Evolutionary conservation across 2,329 filamentous ascomycete genomes (phyloP), one percentile per base, ranked within the genome.

Genomic region (Diaporthe ilicicola): DNA sequence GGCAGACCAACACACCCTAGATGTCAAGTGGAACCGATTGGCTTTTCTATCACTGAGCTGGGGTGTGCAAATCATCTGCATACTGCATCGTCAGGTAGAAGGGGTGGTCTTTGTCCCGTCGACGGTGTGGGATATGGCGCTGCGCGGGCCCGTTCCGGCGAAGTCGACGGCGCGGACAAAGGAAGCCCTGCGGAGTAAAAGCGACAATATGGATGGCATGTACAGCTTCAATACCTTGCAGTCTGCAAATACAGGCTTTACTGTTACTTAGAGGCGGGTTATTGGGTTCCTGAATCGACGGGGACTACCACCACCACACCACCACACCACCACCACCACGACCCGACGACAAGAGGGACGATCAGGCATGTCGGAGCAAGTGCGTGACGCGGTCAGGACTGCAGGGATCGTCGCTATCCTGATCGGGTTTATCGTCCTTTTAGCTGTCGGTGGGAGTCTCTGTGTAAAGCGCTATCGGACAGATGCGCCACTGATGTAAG

Each of bases 401-500:
- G 66, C 53, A 13, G 32, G 10, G 32, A 53, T 37, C 2, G 66
- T 68, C 29, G 2, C 53, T 10, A 27, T 37, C 7, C 37, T 68
- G 1, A 59, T 68, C 19, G 53, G n/a, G 10, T 48, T 68, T 15
- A 68, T 68, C 4, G 15, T 68, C 8, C n/a, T 55, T 6, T 50
- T 55, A 29, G 44, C 46, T 12, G 19, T 50, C 13, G 66, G 29
- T 12, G 66, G 50, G 12, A 51, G 22, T 42, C 19, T 55, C 29
- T 68, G 66, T 22, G 42, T 68, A 15, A 59, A 59, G 19, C 53
- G 42, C 3, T 29, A 68, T 24, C 29, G 27, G 19, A 51, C 55
- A 19, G 53, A 68, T 9, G 53, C 44, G 22, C 53, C 66, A 27
- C 42, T 42, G 10, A 15, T 34, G 66, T 68, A 51, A 59, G 66